Evolutionary conservation across 1,139 yeast genomes (phyloP), one percentile per base, ranked within the genome.

Genomic region (Blastobotrys persicus): DNA sequence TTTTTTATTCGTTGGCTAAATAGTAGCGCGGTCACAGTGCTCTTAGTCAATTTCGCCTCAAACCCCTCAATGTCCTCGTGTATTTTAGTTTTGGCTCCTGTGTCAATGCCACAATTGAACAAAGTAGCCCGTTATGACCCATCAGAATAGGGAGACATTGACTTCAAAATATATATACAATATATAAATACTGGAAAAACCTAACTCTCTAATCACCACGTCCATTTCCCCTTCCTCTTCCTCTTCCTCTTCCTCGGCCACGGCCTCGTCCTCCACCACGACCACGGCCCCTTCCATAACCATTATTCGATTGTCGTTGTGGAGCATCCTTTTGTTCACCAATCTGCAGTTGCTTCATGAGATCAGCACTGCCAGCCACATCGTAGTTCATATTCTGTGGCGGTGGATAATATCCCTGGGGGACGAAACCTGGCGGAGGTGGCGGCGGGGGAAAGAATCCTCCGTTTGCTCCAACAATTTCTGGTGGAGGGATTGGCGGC

Each of bases 201-300:
- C n/a, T n/a, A n/a, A n/a, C n/a, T 23, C 17, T 18, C 31, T 28
- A 31, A 17, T 38, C 51, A 17, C 51, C 50, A 6, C 49, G 35
- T 7, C 55, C 48, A 19, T 52, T 47, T 18, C 57, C 54, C n/a
- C 56, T 31, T 13, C 38, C 69, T 31, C 63, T 59, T 34, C 69
- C 64, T 45, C 58, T 37, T 32, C 57, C 49, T 23, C 55, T 43
- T 13, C 66, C 62, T 43, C 69, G 59, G 37, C 65, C 59, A 31
- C 60, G 57, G 7, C 70, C 65, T 39, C 67, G 55, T 13, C 67
- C 65, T 20, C 68, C 57, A 16, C 64, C 62, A 17, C 68, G 62
- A 43, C 65, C 61, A 32, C 65, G 57, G 18, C 60, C 58, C n/a
- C n/a, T n/a, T 17, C 66, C 61, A 23, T 40, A 26, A 31, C 42